Conservation (phyloP, 23 red algal species). For the Gracilaria caudata region DNA sequence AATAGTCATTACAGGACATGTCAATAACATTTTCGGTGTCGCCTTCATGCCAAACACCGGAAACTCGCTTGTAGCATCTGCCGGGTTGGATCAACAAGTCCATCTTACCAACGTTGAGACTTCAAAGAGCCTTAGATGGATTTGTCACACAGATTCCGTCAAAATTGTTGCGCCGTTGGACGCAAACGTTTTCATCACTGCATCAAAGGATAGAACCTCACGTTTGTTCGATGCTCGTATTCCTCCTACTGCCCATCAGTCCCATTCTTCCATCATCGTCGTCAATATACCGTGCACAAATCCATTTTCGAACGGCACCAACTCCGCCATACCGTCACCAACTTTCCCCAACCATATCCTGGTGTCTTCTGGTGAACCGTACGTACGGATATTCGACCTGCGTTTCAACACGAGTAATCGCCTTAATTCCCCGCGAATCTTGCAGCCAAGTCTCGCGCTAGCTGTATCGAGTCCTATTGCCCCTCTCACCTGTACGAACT, state of each 20-base stretch:
- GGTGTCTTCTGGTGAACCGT: slow-evolving; percentile 36
- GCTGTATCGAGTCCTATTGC: slow-evolving; percentile 19
- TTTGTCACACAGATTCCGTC: slow-evolving; percentile 57
- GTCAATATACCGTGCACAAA: slow-evolving; percentile 28
- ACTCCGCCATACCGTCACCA: slow-evolving; percentile 49
- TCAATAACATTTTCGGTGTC: slow-evolving; percentile 70
- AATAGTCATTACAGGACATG: slow-evolving; percentile 34
- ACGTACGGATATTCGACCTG: slow-evolving; percentile 47
- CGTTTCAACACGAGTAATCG: slow-evolving; percentile 23
- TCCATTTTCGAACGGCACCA: slow-evolving; percentile 10
- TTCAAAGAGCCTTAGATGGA: slow-evolving; percentile 19
- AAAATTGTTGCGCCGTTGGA: slow-evolving; percentile 25
- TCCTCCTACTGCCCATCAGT: slow-evolving; percentile 1
- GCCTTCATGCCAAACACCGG: slow-evolving; percentile 62
- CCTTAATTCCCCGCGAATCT: slow-evolving; percentile 20
- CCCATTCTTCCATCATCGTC: slow-evolving; percentile 34
- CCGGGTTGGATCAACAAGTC: slow-evolving; percentile 57
- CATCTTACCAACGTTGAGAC: slow-evolving; percentile 47
- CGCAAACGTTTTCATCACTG: slow-evolving; percentile 47
- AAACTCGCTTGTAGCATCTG: slow-evolving; percentile 45
- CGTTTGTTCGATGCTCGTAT: slow-evolving; percentile 56
- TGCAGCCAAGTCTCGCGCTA: slow-evolving; percentile 3
- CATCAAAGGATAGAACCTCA: slow-evolving; percentile 58
- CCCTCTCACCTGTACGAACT: slow-evolving; percentile 49
- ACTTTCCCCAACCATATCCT: slow-evolving; percentile 38